Base-by-base conservation (phyloP, 768 basidiomycete genomes). In the Gelatoporia subvermispora region DNA sequence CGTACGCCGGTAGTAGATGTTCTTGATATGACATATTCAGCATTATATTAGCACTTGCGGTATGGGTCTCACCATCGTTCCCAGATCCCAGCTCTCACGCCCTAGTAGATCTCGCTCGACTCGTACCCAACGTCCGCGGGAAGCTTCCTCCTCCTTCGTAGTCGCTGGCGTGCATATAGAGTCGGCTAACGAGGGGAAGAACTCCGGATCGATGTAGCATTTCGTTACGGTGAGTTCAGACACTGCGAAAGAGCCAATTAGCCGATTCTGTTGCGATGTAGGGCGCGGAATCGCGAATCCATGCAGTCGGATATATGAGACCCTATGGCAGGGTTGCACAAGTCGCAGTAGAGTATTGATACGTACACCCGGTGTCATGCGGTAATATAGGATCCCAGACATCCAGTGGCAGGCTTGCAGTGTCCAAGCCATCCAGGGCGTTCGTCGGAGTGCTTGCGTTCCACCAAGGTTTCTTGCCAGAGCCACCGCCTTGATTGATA, bases 61-160 rank as follows among this genome's bases (percentile, higher is more conserved):
- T 31, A 31, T 31, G 28, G 28, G 5, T 5, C 28, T 31, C 28
- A 31, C 28, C 28, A 31, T 31, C 7, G 28, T 31, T 13, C 28
- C 28, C 13, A 31, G 28, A 13, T 31, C 28, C 28, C 28, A 31
- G 13, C 7, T 31, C 28, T 31, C 28, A 7, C 28, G 28, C 7
- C 28, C 28, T 5, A 31, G 28, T 28, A 97, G 65, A 68, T 97
- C 87, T 39, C 81, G 75, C 35, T 82, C 81, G 11, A 99, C 85
- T 13, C 87, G 80, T 2, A 95, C 91, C 95, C 95, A 99, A 57
- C 85, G 88, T 0, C 88, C 88, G 55, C 77, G 82, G 56, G 82
- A 77, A 4, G 85, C 82, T 60, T 93, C 88, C 41, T 85, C 66
- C 60, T 89, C 85, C 10, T 72, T 70, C 1, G 82, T 90, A 1